Evolutionary conservation across 805 yeast species (phyloP), one percentile per base, ranked within the genome.

Genomic region (Wickerhamomyces bovis): DNA sequence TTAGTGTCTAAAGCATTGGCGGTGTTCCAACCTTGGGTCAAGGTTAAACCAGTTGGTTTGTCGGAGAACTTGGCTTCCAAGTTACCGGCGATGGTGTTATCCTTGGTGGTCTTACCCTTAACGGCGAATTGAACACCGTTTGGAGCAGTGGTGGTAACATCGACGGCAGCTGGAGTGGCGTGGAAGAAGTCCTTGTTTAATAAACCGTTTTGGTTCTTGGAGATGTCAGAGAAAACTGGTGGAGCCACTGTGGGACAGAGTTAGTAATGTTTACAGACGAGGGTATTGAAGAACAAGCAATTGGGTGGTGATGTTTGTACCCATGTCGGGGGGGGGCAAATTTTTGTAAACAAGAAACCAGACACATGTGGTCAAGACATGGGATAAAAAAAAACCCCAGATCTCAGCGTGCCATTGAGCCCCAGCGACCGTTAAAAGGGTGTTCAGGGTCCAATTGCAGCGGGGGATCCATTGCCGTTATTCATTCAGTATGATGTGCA

Each of bases 21-120:
- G 61, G 95, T 88, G 75, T 90, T 84, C 97, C 98, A 90, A 66
- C 97, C 96, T 78, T 94, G 98, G 59, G 97, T 89, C 65, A 94
- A 75, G 55, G 97, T 81, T 64, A 94, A 76, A 55, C 97, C 97
- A 53, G 94, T 76, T 53, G 89, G 78, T 78, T 89, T 89, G 81
- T 94, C 99, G 52, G 86, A 72, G 77, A 84, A 87, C 77, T 87
- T 89, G 62, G 95, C 86, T 73, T 94, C 98, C 49, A 94, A 73
- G 64, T 85, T 80, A 59, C 96, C 95, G 53, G 90, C 81, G 59
- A 94, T 81, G 60, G 95, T 74, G 66, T 85, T 83, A 65, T 82
- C 87, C 72, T 80, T 81, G 62, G 81, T 77, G 54, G 83, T 76
- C 75, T 89, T 89, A 68, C 96, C 97, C 77, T 88, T 89, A 66